Conservation (phyloP, 1,284 basidiomycete species). For the Anthracocystis setariae region DNA sequence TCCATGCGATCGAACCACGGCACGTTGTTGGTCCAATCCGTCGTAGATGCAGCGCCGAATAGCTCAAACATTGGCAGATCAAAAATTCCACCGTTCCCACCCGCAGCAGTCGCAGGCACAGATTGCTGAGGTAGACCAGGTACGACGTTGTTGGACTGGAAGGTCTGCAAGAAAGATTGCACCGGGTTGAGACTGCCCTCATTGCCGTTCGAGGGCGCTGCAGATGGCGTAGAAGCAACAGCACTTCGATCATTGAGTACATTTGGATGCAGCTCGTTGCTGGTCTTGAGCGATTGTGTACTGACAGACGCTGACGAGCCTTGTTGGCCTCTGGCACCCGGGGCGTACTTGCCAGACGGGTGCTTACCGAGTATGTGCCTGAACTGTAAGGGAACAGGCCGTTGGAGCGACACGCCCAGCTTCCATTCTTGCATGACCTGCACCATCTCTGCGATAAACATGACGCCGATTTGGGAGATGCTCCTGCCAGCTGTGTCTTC, state of each 20-base stretch:
- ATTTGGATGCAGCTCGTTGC: background rate
- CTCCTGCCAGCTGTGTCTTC: conserved; percentile 17
- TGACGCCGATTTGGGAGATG: conserved; percentile 44
- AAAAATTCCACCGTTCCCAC: conserved; percentile 39
- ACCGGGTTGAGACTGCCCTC: conserved; percentile 18
- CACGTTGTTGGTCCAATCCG: conserved; percentile 45
- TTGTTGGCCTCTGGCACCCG: conserved; percentile 2
- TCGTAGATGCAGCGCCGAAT: conserved; percentile 21
- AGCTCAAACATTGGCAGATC: conserved; percentile 45
- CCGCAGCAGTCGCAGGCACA: conserved; percentile 1
- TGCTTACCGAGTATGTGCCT: conserved; percentile 16
- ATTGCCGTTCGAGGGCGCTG: background rate
- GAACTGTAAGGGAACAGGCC: conserved; percentile 24
- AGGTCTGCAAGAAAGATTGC: conserved; percentile 18
- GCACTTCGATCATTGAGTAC: background rate
- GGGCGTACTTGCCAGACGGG: background rate
- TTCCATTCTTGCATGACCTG: conserved; percentile 51
- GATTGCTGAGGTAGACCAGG: conserved; percentile 19
- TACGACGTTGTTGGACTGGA: conserved; percentile 17
- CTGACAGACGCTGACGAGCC: background rate
- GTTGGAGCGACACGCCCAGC: conserved; percentile 33
- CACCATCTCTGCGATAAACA: conserved; percentile 46
- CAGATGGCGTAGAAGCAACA: background rate
- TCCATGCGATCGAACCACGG: conserved; percentile 46
- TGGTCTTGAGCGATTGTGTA: background rate